Percentiles rank a stretch among this genome's conserved stretches.
phyloP scores from a whole-genome alignment of 139 green algal genomes.

The Pleodorina starrii region DNA sequence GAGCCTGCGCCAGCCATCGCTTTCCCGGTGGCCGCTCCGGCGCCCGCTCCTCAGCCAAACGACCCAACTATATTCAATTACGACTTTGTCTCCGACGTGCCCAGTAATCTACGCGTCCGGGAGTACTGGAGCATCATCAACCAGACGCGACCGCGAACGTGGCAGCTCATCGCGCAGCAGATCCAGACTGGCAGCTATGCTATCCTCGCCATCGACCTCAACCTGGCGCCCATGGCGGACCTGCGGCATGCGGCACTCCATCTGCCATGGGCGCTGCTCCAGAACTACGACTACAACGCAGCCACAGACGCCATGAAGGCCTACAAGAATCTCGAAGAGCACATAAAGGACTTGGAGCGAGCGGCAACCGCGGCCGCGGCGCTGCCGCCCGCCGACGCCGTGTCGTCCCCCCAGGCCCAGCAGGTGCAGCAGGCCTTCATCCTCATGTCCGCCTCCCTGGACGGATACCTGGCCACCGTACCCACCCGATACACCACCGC shows the following conservation, averaged over 20 bases:
- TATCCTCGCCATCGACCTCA: conserved; percentile 5
- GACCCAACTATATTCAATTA: conserved; percentile 25
- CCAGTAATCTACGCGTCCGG: conserved; percentile 40
- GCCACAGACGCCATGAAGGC: conserved; percentile 26
- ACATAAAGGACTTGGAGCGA: conserved; percentile 40
- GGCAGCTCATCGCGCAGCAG: conserved; percentile 47
- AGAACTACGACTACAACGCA: conserved; percentile 40
- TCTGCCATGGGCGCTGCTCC: conserved; percentile 55
- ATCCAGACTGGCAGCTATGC: conserved; percentile 23
- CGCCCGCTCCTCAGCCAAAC: not conserved
- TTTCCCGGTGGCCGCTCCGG: not conserved
- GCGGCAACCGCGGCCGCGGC: not conserved
- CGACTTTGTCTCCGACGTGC: conserved; percentile 39
- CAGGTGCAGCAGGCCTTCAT: conserved; percentile 55
- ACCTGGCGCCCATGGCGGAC: conserved; percentile 39
- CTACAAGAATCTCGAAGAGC: conserved; percentile 32
- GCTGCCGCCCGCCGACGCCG: not conserved
- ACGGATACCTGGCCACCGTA: conserved; percentile 18
- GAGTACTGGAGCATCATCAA: conserved; percentile 54
- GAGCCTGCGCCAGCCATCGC: conserved; percentile 14
- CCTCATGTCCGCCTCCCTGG: conserved; percentile 42
- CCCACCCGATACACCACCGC: not conserved
- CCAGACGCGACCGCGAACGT: not conserved
- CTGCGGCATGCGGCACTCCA: conserved; percentile 50
- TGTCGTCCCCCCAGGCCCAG: conserved; percentile 3